Conservation (phyloP, 1,284 basidiomycete genomes). For the Waitea zeae region DNA sequence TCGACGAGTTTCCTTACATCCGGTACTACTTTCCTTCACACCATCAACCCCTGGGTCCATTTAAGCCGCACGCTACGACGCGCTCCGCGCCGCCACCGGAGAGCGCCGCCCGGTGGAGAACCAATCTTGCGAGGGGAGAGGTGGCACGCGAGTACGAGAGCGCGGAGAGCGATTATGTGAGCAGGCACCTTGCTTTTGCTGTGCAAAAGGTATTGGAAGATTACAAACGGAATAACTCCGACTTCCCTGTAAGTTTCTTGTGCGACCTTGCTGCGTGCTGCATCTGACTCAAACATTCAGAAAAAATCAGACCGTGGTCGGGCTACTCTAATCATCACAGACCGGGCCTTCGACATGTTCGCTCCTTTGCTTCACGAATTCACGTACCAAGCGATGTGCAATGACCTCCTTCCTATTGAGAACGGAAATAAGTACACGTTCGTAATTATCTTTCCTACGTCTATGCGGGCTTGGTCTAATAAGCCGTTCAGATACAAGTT, state of each 20-base stretch:
- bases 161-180: constrained; percentile 53
- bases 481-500: constrained; percentile 57
- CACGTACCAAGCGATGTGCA: constrained; percentile 98
- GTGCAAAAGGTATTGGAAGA: constrained; percentile 75
- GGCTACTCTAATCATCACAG: constrained; percentile 80
- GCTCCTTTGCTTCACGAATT: constrained; percentile 95
- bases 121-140: constrained; percentile 51
- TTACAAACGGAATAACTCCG: constrained; percentile 68
- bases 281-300: constrained; percentile 8
- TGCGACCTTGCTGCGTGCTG: not conserved
- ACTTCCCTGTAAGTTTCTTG: constrained; percentile 51
- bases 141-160: constrained; percentile 47
- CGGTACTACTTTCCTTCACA: constrained; percentile 84
- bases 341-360: constrained; percentile 86
- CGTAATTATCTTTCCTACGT: constrained; percentile 18
- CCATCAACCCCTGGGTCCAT: constrained; percentile 76
- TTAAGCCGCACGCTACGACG: constrained; percentile 46
- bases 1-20: constrained; percentile 90
- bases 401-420: constrained; percentile 81
- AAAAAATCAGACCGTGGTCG: constrained; percentile 55
- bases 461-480: not conserved
- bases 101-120: constrained; percentile 46
- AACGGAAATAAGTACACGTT: constrained; percentile 82
- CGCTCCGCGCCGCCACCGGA: constrained; percentile 46
- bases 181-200: constrained; percentile 67